Conservation (phyloP, 805 yeast species). For the Candida ovalis region DNA sequence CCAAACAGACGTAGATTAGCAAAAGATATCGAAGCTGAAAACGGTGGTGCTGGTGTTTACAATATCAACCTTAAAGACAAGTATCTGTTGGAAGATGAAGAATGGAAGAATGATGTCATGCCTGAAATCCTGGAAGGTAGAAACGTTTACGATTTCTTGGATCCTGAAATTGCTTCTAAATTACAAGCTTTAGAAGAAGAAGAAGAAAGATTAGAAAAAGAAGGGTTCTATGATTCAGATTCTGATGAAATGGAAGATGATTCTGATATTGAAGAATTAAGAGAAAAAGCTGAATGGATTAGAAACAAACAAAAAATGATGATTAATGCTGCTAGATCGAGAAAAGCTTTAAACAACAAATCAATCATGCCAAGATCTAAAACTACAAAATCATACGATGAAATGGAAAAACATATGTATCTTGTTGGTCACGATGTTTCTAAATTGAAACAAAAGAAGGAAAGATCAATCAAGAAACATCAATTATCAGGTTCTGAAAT, state of each 20-base stretch:
- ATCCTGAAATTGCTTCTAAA: slow-evolving; percentile 91
- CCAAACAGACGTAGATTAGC: slow-evolving; percentile 80
- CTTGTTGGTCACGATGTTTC: slow-evolving; percentile 84
- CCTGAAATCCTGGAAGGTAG: slow-evolving; percentile 96
- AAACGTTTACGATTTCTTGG: slow-evolving; percentile 96
- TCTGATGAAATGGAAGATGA: slow-evolving; percentile 55
- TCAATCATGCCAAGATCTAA: slow-evolving; percentile 91
- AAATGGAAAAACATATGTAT: slow-evolving; percentile 88
- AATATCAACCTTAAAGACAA: slow-evolving; percentile 91
- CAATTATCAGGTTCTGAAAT: slow-evolving; percentile 75
- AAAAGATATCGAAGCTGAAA: slow-evolving; percentile 85
- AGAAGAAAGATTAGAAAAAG: slow-evolving; percentile 88
- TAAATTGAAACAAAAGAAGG: slow-evolving; percentile 46
- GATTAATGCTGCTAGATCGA: slow-evolving; percentile 82
- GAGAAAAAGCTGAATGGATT: slow-evolving; percentile 91
- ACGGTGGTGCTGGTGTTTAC: slow-evolving; percentile 99
- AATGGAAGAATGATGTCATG: slow-evolving; percentile 96
- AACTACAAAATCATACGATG: slow-evolving; percentile 64
- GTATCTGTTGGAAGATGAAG: slow-evolving; percentile 89
- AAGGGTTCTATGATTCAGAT: slow-evolving; percentile 95
- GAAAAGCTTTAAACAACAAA: slow-evolving; percentile 82
- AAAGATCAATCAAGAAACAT: slow-evolving; percentile 15
- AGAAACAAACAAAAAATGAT: slow-evolving; percentile 92
- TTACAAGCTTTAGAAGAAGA: slow-evolving; percentile 94
- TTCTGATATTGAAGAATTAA: slow-evolving; percentile 63